Percentiles rank a stretch among this genome's conserved stretches.
phyloP scores from a whole-genome alignment of 179 eudicot genomes.

The Gypsophila paniculata region DNA sequence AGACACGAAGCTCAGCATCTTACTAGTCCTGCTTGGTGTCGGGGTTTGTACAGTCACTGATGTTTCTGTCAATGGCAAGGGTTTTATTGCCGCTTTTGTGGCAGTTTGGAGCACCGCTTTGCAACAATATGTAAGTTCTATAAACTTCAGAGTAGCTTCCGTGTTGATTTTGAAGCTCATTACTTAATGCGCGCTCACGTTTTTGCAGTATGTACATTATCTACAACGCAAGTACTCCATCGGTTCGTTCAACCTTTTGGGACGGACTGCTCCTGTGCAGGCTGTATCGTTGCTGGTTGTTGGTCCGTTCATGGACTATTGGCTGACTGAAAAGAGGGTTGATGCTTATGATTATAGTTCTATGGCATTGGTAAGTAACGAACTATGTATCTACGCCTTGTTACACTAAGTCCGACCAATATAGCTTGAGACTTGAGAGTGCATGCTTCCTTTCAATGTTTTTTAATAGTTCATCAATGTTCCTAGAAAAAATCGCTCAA shows the following conservation, averaged over 20 bases:
- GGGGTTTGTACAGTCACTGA: conserved; percentile 82
- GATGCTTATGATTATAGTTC: conserved; percentile 45
- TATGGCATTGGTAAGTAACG: conserved; percentile 45
- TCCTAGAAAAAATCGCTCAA: neutral
- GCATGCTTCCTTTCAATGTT: too few species aligned
- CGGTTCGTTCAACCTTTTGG: conserved; percentile 75
- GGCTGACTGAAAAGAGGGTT: conserved; percentile 56
- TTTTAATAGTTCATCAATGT: neutral
- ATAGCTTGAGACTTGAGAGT: neutral
- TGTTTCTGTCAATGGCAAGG: conserved; percentile 68
- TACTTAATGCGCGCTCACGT: neutral
- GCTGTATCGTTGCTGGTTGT: conserved; percentile 59
- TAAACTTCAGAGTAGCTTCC: neutral
- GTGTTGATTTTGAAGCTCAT: neutral
- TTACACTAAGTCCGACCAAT: neutral
- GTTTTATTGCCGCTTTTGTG: conserved; percentile 65
- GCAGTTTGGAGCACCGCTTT: conserved; percentile 81
- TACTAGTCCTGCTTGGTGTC: conserved; percentile 62
- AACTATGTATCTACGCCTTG: neutral
- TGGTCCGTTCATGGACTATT: conserved; percentile 68
- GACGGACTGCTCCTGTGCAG: conserved; percentile 81
- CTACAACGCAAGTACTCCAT: conserved; percentile 71
- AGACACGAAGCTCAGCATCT: conserved; percentile 71
- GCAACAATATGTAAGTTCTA: conserved; percentile 70
- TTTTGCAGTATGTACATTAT: conserved; percentile 62